Evolutionary conservation across 495 filamentous ascomycete genomes (phyloP).

Genomic region (Hypoxylon subgilvum): DNA sequence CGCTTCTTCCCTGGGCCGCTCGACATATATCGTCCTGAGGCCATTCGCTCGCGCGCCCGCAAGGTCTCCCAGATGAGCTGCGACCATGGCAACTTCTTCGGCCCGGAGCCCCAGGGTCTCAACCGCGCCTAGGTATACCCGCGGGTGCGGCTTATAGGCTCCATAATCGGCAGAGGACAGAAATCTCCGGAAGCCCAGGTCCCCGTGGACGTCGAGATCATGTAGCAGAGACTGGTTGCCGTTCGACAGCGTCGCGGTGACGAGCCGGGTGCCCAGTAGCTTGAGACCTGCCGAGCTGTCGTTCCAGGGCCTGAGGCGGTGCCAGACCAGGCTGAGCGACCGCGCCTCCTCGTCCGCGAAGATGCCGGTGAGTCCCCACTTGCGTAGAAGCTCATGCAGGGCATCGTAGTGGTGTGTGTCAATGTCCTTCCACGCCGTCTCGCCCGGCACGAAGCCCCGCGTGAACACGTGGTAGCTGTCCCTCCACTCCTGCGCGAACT

Average conservation of each 20-base stretch:
- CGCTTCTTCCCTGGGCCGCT: constrained; percentile 68
- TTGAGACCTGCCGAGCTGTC: constrained; percentile 65
- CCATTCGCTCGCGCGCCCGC: constrained; percentile 68
- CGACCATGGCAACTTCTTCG: constrained; percentile 75
- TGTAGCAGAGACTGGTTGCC: constrained; percentile 70
- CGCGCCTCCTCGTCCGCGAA: constrained; percentile 65
- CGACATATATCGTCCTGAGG: constrained; percentile 77
- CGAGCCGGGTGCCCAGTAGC: constrained; percentile 59
- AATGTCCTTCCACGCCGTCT: constrained; percentile 56
- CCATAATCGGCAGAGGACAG: constrained; percentile 71
- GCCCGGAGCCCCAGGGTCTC: constrained; percentile 61
- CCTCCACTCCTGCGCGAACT: constrained; percentile 72
- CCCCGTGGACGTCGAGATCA: constrained; percentile 64
- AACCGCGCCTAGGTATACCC: constrained; percentile 72
- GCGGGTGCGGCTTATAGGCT: constrained; percentile 77
- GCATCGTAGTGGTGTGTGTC: constrained; percentile 73
- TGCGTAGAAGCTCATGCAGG: constrained; percentile 60
- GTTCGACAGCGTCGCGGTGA: constrained; percentile 73
- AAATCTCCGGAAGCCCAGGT: constrained; percentile 66
- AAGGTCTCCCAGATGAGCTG: constrained; percentile 73
- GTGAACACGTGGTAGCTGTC: constrained; percentile 67
- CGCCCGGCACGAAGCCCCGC: constrained; percentile 55
- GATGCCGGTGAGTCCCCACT: constrained; percentile 61
- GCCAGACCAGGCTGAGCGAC: constrained; percentile 69
- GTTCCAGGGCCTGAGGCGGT: constrained; percentile 71